Conservation (phyloP, 768 basidiomycete genomes). For the Trametes gibbosa region DNA sequence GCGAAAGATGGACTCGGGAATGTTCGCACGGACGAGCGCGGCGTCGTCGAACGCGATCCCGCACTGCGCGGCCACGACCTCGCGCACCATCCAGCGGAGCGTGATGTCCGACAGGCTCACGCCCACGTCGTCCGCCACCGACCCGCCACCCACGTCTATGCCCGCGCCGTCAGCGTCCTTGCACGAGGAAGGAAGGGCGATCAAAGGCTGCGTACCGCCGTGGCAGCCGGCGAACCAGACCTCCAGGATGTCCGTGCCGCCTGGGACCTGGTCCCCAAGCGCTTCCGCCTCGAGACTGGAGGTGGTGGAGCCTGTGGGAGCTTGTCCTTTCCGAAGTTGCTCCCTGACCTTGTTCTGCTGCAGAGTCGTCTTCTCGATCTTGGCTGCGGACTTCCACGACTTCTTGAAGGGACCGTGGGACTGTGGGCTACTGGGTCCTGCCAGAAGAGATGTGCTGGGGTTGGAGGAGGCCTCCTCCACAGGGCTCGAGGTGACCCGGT, state of each 20-base stretch:
- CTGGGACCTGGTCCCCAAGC: neutral
- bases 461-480: neutral
- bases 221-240: constrained; percentile 83
- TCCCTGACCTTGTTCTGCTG: neutral
- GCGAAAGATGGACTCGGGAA: constrained; percentile 28
- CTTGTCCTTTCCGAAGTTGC: neutral
- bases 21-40: constrained; percentile 45
- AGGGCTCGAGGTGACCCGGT: constrained; percentile 37
- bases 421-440: neutral
- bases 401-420: neutral
- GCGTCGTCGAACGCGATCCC: constrained; percentile 55
- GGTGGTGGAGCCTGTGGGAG: neutral
- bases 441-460: neutral
- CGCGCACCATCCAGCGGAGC: constrained; percentile 78
- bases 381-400: neutral
- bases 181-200: too few relatives aligned
- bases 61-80: constrained; percentile 55
- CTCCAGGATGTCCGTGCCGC: constrained; percentile 58
- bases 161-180: neutral
- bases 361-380: neutral
- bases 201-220: constrained; percentile 41
- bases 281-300: neutral
- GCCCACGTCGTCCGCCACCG: constrained; percentile 39
- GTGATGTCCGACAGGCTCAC: constrained; percentile 57
- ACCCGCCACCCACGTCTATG: constrained; percentile 70